Percentiles rank a stretch among this genome's conserved stretches.
These are phyloP conservation scores for Exidia glandulosa DNA, from an alignment of 768 basidiomycete genomes.

Conservation along the genomic window DNA sequence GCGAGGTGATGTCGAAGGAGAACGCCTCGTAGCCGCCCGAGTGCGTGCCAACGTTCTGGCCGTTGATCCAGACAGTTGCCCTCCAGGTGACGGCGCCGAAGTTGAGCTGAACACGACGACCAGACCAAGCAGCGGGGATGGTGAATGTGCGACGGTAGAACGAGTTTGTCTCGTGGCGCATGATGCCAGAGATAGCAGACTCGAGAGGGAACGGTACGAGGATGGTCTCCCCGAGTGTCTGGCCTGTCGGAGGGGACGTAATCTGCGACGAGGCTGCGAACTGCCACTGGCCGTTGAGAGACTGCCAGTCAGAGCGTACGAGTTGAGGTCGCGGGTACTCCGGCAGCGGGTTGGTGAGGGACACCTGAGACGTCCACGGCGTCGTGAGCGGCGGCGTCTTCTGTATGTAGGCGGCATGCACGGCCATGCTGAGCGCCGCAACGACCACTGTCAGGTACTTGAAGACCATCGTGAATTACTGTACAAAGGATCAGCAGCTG, in stretches of 20 bases:
- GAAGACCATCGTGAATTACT: not conserved
- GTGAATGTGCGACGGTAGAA: not conserved
- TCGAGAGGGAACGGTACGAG: not conserved
- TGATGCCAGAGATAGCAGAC: slow-evolving; percentile 1
- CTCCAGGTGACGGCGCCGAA: not conserved
- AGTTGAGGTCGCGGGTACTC: not conserved
- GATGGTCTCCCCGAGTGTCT: not conserved
- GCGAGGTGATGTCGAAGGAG: not conserved
- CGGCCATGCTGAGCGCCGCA: not conserved
- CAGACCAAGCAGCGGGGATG: not conserved
- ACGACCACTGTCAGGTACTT: not conserved
- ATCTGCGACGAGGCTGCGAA: not conserved
- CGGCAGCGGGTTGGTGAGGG: not conserved
- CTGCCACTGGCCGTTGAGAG: not conserved
- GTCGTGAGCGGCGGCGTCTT: slow-evolving; percentile 1
- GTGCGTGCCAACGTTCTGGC: not conserved
- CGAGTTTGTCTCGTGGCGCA: not conserved
- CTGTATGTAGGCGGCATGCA: not conserved
- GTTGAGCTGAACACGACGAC: not conserved
- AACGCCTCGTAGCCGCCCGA: not conserved
- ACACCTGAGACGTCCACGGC: not conserved
- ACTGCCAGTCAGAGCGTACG: not conserved
- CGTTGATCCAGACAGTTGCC: not conserved
- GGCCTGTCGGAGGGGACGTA: not conserved
- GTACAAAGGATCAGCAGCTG: too few species aligned